phyloP scores from a whole-genome alignment of 2,329 filamentous ascomycete genomes.

The Ophiocordyceps camponoti-floridani region DNA sequence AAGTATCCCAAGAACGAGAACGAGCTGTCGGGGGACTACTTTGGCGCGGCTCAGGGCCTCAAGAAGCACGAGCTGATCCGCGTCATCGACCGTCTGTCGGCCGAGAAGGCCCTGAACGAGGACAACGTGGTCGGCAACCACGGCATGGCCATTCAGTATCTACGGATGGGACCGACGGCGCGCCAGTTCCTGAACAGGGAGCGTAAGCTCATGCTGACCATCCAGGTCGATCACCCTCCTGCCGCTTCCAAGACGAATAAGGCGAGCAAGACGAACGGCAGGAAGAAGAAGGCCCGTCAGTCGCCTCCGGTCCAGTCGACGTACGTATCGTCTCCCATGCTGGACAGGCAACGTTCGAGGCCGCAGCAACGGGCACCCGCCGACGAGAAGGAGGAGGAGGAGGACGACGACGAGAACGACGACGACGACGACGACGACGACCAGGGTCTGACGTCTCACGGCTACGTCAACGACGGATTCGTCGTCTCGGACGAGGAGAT shows the following conservation, averaged over 20 bases:
- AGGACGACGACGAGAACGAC: no score
- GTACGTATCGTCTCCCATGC: slow-evolving; percentile 32
- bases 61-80: slow-evolving; percentile 65
- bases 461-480: slow-evolving; percentile 32
- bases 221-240: slow-evolving; percentile 12
- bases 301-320: slow-evolving; percentile 23
- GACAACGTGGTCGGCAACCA: slow-evolving; percentile 32
- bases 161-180: slow-evolving; percentile 28
- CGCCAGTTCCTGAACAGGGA: slow-evolving; percentile 23
- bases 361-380: slow-evolving; percentile 7
- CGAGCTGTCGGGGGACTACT: slow-evolving; percentile 35
- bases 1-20: slow-evolving; percentile 39
- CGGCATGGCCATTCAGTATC: slow-evolving; percentile 59
- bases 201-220: slow-evolving; percentile 25
- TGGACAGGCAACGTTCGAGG: slow-evolving; percentile 16
- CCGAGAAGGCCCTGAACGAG: slow-evolving; percentile 57
- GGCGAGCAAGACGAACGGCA: slow-evolving; percentile 5
- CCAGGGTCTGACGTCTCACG: slow-evolving; percentile 21
- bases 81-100: slow-evolving; percentile 60
- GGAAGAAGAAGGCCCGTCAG: slow-evolving; percentile 12
- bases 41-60: slow-evolving; percentile 51
- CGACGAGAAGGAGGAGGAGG: no score
- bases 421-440: no score
- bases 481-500: slow-evolving; percentile 22
- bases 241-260: slow-evolving; percentile 13